Evolutionary conservation across 2,329 filamentous ascomycete species (phyloP).

Genomic region (Neofusicoccum parvum): DNA sequence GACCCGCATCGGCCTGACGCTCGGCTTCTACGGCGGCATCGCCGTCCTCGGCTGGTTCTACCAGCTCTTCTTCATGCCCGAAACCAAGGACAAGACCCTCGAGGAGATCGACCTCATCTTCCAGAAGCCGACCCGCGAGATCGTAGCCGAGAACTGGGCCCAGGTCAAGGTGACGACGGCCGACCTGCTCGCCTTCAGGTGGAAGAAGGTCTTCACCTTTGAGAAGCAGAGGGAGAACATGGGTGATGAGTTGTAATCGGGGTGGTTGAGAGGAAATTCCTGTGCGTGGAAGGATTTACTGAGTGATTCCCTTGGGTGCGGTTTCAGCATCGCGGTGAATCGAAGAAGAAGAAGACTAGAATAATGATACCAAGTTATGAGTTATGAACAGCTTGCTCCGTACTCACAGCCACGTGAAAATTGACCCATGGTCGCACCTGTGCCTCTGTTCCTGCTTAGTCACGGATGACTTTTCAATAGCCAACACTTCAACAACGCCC

Average conservation of each 20-base stretch:
- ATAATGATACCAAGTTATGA: too few relatives aligned
- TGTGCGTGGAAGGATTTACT: too few relatives aligned
- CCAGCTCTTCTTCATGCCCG: conserved; percentile 74
- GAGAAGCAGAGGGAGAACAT: conserved; percentile 13
- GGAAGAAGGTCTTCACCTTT: conserved; percentile 50
- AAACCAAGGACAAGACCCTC: conserved; percentile 69
- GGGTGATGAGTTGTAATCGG: not conserved
- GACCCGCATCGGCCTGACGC: conserved; percentile 63
- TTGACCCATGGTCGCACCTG: too few relatives aligned
- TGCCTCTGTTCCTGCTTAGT: too few relatives aligned
- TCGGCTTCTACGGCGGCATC: conserved; percentile 76
- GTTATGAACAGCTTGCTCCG: too few relatives aligned
- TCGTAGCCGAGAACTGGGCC: conserved; percentile 62
- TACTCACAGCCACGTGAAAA: too few relatives aligned
- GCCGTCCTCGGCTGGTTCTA: conserved; percentile 71
- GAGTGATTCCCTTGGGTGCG: too few relatives aligned
- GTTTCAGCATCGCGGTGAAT: too few relatives aligned
- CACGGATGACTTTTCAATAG: too few relatives aligned
- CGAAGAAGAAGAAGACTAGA: too few relatives aligned
- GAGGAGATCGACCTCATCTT: conserved; percentile 74
- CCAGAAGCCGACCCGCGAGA: conserved; percentile 61
- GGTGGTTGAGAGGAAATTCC: not conserved
- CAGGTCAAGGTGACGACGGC: conserved; percentile 48
- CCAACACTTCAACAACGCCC: too few relatives aligned
- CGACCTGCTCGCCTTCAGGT: conserved; percentile 48